Conservation (phyloP, 805 yeast species). For the Ogataea populi-albae region DNA sequence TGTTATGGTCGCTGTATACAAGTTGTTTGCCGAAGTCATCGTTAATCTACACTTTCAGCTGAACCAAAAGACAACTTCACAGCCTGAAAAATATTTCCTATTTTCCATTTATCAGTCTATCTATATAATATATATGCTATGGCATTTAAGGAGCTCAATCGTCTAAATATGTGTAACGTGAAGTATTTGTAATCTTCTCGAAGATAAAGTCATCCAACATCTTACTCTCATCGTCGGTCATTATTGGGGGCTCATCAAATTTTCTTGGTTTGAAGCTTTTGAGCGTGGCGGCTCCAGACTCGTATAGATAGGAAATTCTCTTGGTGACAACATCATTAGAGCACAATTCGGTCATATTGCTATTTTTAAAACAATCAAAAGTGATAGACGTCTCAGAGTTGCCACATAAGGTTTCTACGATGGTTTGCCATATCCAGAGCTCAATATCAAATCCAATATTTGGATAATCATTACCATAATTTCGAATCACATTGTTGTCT, state of each 20-base stretch:
- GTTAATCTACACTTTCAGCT: too few species aligned
- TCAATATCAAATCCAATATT: slow-evolving; percentile 23
- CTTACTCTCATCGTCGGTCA: slow-evolving; percentile 6
- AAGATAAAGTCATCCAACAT: slow-evolving; percentile 11
- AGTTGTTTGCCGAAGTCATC: too few species aligned
- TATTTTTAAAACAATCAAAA: slow-evolving; percentile 21
- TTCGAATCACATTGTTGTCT: slow-evolving; percentile 10
- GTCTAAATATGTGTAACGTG: slow-evolving; percentile 1
- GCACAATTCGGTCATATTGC: slow-evolving; percentile 23
- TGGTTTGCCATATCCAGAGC: slow-evolving; percentile 24
- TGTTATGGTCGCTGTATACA: too few species aligned
- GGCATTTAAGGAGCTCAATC: too few species aligned
- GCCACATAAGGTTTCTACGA: slow-evolving; percentile 23
- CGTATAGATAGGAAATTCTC: slow-evolving; percentile 25
- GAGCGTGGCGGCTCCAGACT: slow-evolving; percentile 15
- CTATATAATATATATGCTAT: too few species aligned
- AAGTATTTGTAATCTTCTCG: slow-evolving; percentile 2
- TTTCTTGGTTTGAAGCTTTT: slow-evolving; percentile 1
- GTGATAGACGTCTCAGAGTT: slow-evolving; percentile 4
- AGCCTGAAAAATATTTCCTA: too few species aligned
- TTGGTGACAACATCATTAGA: slow-evolving; percentile 15
- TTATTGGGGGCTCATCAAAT: neutral
- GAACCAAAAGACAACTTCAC: too few species aligned
- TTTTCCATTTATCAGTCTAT: too few species aligned
- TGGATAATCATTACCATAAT: slow-evolving; percentile 20